Base-by-base conservation (phyloP, 768 basidiomycete genomes). In the Candolleomyces aberdarensis region DNA sequence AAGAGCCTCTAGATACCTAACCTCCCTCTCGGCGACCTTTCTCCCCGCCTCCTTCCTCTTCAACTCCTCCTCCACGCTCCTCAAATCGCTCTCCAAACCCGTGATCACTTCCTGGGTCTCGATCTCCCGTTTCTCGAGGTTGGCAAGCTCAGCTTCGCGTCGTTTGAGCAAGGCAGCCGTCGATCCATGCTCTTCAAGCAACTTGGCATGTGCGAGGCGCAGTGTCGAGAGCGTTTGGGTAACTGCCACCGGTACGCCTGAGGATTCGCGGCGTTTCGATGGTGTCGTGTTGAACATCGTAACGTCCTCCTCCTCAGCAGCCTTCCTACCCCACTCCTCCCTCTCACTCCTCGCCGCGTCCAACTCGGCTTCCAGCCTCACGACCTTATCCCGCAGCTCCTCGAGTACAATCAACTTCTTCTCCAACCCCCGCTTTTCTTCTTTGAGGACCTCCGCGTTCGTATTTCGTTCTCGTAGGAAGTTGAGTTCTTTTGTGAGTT, bases 371-470 rank as follows among this genome's bases (percentile, higher is more conserved):
- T 91, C 87, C 40, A 91, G 70, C 46, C 72, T 73, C 0, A 81
- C 83, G 0, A 85, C 79, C 64, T 78, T 76, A 65, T 83, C 83
- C 29, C 86, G 74, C 56, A 89, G 68, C 44, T 80, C 81, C 19
- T 88, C 85, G 44, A 82, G 71, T 2, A 74, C 75, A 13, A 64
- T 66, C 9, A 85, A 72, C 65, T 81, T 86, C 14, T 74, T 72
- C 67, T 91, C 84, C 47, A 93, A 70, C 0, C 79, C 78, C 5
- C 85, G 78, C 63, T 92, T 91, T 72, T 93, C 88, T 69, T 93
- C 92, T 36, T 82, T 77, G 40, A 94, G 68, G 2, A 93, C 85
- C 61, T 91, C 89, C 3, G 89, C 73, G 63, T 83, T 86, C 7
- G 78, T 72, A n/a, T 85, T 76, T 0, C 82, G 76, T 62, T 85